Evolutionary conservation across 2,329 filamentous ascomycete species (phyloP).

Genomic region (Cytospora piceicola): DNA sequence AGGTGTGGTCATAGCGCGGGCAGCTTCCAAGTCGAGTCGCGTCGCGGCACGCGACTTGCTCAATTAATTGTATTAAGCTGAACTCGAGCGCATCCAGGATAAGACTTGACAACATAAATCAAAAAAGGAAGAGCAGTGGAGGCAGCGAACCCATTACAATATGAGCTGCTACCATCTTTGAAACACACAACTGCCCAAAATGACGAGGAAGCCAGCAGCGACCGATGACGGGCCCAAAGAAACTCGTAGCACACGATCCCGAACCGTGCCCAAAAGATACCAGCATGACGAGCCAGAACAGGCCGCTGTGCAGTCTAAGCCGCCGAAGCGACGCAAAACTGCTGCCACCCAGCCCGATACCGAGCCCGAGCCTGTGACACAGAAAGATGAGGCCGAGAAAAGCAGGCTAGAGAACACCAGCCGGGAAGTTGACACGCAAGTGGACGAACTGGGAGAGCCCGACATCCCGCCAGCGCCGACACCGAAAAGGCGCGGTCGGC

Average conservation of each 20-base stretch:
- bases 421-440: conserved; percentile 23
- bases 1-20: conserved; percentile 19
- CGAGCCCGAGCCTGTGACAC: not conserved
- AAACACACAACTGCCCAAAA: conserved; percentile 3
- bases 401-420: conserved; percentile 2
- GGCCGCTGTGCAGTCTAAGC: not conserved
- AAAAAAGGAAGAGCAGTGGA: not conserved
- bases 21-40: not conserved
- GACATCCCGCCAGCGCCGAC: conserved; percentile 41
- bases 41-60: conserved; percentile 5
- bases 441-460: conserved; percentile 29
- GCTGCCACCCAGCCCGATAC: not conserved
- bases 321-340: conserved; percentile 15
- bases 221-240: not conserved
- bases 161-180: not conserved
- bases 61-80: not conserved
- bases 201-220: conserved; percentile 7
- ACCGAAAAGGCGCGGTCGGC: conserved; percentile 35
- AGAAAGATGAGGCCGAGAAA: conserved; percentile 28
- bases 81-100: not conserved
- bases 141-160: not conserved
- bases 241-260: conserved; percentile 12
- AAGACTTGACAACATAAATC: not conserved
- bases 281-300: not conserved
- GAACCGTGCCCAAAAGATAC: not conserved